phyloP scores from a whole-genome alignment of 2,329 filamentous ascomycete species.

The Xylaria sp. region DNA sequence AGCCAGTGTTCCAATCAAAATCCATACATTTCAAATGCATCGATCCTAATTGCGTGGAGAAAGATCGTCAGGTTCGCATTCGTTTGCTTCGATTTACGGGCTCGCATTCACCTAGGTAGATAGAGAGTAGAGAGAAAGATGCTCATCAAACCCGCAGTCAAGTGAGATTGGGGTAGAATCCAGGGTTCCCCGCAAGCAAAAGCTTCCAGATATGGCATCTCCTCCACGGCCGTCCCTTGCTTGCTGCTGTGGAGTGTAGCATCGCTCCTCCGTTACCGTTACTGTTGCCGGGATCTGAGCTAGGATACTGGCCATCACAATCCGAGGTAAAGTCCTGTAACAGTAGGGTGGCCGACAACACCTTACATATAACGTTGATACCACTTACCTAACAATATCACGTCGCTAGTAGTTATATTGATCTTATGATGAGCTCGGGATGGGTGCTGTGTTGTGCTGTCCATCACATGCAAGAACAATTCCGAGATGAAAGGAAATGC shows the following conservation, averaged over 20 bases:
- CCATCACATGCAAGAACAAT: conserved; percentile 21
- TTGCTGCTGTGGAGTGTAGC: background rate
- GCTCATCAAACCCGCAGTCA: background rate
- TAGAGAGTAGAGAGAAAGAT: background rate
- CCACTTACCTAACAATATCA: conserved; percentile 14
- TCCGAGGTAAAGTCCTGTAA: background rate
- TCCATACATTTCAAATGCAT: background rate
- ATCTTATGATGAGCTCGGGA: background rate
- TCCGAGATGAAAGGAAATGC: background rate
- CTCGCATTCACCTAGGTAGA: background rate
- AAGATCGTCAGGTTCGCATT: conserved; percentile 4
- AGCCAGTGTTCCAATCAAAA: background rate
- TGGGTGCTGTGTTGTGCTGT: background rate
- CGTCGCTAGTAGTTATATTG: background rate
- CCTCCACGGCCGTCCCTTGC: background rate
- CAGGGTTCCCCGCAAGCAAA: conserved; percentile 12
- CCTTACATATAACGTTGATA: background rate
- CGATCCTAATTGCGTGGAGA: background rate
- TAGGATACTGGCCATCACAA: background rate
- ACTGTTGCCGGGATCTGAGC: background rate
- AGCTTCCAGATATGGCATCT: conserved; percentile 4
- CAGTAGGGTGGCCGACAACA: background rate
- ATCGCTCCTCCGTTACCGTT: conserved; percentile 5
- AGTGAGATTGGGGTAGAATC: background rate
- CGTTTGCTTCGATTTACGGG: background rate